These are phyloP conservation scores for Lenwebbia sp. DNA, from an alignment of 345 rosid genomes.

Conservation along the genomic window DNA sequence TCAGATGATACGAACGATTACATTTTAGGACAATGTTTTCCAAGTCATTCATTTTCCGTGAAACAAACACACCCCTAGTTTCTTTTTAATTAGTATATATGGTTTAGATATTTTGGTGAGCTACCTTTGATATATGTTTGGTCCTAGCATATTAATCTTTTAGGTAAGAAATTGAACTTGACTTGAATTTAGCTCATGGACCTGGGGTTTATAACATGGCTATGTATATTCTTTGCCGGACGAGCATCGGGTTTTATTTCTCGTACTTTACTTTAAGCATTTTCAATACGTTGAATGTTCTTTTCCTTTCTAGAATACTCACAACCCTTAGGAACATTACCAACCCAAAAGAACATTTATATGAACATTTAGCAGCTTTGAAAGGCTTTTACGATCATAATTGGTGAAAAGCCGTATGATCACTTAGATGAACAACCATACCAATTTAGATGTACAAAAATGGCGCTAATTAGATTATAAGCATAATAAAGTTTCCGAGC, in stretches of 20 bases:
- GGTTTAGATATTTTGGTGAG: neutral
- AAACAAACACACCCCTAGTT: too few relatives aligned
- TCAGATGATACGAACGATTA: too few relatives aligned
- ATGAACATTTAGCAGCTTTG: neutral
- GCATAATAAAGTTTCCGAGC: too few relatives aligned
- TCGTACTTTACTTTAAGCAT: neutral
- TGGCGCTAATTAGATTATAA: accelerated
- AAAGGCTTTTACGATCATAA: neutral
- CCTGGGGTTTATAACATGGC: neutral
- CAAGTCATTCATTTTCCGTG: too few relatives aligned
- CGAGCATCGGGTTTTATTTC: neutral
- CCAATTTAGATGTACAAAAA: neutral
- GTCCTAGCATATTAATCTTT: neutral
- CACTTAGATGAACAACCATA: neutral
- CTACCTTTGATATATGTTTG: neutral
- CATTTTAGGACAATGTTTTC: too few relatives aligned
- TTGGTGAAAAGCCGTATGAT: neutral
- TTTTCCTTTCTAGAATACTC: neutral
- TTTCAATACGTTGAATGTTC: neutral
- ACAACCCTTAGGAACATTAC: too few relatives aligned
- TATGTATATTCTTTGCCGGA: neutral
- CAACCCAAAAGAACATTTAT: neutral
- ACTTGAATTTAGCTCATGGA: neutral
- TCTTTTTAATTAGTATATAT: too few relatives aligned
- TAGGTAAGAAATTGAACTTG: neutral